Evolutionary conservation across 495 filamentous ascomycete species (phyloP).

Genomic region (Penicillium lividum): DNA sequence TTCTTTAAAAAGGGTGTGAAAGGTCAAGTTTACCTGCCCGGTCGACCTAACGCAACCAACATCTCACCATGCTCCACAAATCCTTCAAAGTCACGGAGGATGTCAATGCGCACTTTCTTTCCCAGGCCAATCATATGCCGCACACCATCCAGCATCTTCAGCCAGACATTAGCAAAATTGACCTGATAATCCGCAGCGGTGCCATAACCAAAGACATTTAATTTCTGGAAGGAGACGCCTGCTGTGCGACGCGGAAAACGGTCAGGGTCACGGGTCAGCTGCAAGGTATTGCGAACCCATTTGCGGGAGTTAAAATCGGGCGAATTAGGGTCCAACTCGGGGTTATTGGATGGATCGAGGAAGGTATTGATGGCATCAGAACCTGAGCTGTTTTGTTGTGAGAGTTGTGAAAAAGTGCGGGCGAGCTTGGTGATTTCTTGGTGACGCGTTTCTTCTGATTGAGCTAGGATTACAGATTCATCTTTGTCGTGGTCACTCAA

Average conservation of each 20-base stretch:
- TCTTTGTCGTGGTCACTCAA: slow-evolving; percentile 18
- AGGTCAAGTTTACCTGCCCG: slow-evolving; percentile 51
- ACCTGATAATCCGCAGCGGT: slow-evolving; percentile 75
- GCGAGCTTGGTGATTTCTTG: slow-evolving; percentile 42
- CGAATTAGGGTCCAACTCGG: slow-evolving; percentile 45
- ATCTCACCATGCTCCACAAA: slow-evolving; percentile 77
- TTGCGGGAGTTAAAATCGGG: slow-evolving; percentile 45
- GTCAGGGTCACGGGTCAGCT: slow-evolving; percentile 44
- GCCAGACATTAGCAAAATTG: slow-evolving; percentile 64
- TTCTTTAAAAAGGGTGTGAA: not conserved
- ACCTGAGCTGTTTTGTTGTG: slow-evolving; percentile 27
- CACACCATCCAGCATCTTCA: slow-evolving; percentile 50
- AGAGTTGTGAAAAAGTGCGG: slow-evolving; percentile 41
- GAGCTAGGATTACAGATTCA: slow-evolving; percentile 6
- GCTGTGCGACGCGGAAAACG: slow-evolving; percentile 44
- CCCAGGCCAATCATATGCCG: slow-evolving; percentile 51
- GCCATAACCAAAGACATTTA: slow-evolving; percentile 75
- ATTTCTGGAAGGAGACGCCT: slow-evolving; percentile 55
- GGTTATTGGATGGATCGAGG: slow-evolving; percentile 36
- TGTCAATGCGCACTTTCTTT: slow-evolving; percentile 64
- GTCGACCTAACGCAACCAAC: slow-evolving; percentile 75
- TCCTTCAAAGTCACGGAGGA: slow-evolving; percentile 76
- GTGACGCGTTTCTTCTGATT: slow-evolving; percentile 26
- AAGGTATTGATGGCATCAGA: slow-evolving; percentile 46
- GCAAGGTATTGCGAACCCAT: slow-evolving; percentile 49